Percentiles rank a stretch among this genome's conserved stretches.
phyloP scores from a whole-genome alignment of 1,284 basidiomycete species.

The Termitomyces sp. region DNA sequence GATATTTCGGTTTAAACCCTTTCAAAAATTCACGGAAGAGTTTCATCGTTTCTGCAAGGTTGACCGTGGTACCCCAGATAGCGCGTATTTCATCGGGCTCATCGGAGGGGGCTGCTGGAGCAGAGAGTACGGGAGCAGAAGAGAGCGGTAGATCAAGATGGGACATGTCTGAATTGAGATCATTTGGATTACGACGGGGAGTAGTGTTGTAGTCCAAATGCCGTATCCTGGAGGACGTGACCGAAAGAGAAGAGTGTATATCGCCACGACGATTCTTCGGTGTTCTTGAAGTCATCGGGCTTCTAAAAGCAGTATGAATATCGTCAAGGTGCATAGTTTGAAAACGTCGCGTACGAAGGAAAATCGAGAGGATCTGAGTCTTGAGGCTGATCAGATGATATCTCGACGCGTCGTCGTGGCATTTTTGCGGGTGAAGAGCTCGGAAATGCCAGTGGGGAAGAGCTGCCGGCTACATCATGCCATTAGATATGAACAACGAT shows the following conservation, averaged over 20 bases:
- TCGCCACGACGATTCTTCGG: constrained; percentile 75
- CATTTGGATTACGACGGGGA: constrained; percentile 30
- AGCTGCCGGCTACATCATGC: constrained; percentile 44
- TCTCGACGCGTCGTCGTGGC: constrained; percentile 30
- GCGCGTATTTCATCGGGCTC: constrained; percentile 80
- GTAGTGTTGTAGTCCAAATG: constrained; percentile 24
- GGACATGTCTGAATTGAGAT: constrained; percentile 53
- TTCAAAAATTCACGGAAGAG: constrained; percentile 85
- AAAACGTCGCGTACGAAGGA: constrained; percentile 42
- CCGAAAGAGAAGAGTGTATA: constrained; percentile 71
- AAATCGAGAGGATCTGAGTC: constrained; percentile 63
- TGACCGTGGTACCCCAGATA: constrained; percentile 97
- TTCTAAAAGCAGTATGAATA: constrained; percentile 24
- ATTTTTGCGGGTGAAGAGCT: constrained; percentile 61
- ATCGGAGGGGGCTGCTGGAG: constrained; percentile 54
- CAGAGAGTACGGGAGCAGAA: constrained; percentile 61
- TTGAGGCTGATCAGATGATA: constrained; percentile 27
- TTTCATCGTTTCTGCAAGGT: constrained; percentile 86
- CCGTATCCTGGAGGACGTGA: constrained; percentile 51
- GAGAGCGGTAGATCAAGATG: constrained; percentile 59
- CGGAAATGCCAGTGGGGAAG: constrained; percentile 70
- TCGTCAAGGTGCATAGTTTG: background rate
- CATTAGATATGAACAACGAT: constrained; percentile 1
- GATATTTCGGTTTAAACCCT: constrained; percentile 93
- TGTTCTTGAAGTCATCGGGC: constrained; percentile 45